A percentile compares a stretch with the other conserved stretches of the same genome.
These are phyloP conservation scores for Sordaria brevicollis DNA, from an alignment of 495 filamentous ascomycete genomes.

Conservation along the genomic window DNA sequence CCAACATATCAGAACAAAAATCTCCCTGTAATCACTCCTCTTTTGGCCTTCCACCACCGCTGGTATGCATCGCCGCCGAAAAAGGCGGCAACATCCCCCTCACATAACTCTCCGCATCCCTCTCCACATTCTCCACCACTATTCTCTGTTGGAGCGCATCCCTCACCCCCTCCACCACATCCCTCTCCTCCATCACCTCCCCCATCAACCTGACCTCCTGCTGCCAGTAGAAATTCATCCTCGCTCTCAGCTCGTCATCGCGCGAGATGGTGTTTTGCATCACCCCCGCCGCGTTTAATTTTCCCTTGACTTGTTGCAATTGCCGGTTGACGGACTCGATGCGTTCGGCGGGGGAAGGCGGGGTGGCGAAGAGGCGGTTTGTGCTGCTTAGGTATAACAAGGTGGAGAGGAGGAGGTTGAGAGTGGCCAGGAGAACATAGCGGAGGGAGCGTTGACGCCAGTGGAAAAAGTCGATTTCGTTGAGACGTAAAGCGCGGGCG, in stretches of 20 bases:
- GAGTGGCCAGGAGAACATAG: constrained; percentile 43
- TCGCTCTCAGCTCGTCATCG: constrained; percentile 40
- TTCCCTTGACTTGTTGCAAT: constrained; percentile 30
- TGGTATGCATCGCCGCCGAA: constrained; percentile 1
- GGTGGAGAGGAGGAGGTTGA: constrained; percentile 50
- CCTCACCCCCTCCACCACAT: constrained; percentile 46
- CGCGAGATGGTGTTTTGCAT: constrained; percentile 44
- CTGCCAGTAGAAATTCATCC: constrained; percentile 39
- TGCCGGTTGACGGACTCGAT: constrained; percentile 31
- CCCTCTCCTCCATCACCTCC: constrained; percentile 50
- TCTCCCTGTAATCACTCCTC: neutral
- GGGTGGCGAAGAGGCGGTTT: constrained; percentile 48
- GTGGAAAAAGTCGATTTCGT: constrained; percentile 56
- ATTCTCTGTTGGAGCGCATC: constrained; percentile 43
- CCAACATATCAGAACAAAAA: neutral
- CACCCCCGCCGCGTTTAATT: constrained; percentile 41
- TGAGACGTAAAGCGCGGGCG: constrained; percentile 42
- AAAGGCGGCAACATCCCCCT: constrained; percentile 29
- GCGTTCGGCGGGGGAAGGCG: constrained; percentile 34
- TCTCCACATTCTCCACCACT: constrained; percentile 35
- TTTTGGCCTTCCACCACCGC: neutral
- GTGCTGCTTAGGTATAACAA: constrained; percentile 67
- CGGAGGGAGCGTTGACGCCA: constrained; percentile 55
- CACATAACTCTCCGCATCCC: constrained; percentile 46
- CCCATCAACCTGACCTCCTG: constrained; percentile 43